Evolutionary conservation across 1,284 basidiomycete species (phyloP).

Genomic region (Exobasidium cylindrosporum): DNA sequence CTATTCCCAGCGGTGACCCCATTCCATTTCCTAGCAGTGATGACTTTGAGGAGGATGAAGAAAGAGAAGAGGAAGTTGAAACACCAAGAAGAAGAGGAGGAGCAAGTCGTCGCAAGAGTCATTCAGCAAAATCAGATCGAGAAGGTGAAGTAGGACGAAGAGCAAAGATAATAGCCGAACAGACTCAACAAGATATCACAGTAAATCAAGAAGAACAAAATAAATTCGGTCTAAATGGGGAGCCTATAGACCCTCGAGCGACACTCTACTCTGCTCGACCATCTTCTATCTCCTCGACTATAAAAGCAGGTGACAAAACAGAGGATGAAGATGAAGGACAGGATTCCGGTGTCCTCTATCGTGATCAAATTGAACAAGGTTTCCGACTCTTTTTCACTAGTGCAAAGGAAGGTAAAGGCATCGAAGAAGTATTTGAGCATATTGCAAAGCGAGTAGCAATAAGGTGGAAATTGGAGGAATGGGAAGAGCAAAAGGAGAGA

Average conservation of each 20-base stretch:
- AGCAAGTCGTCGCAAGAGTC: neutral
- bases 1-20: slow-evolving; percentile 16
- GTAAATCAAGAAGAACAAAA: neutral
- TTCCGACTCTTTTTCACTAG: slow-evolving; percentile 47
- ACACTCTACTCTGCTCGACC: slow-evolving; percentile 11
- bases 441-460: slow-evolving; percentile 27
- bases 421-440: slow-evolving; percentile 37
- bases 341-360: slow-evolving; percentile 4
- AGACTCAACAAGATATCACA: slow-evolving; percentile 21
- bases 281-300: slow-evolving; percentile 5
- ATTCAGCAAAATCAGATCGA: neutral
- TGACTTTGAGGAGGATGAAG: neutral
- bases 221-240: neutral
- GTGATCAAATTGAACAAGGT: slow-evolving; percentile 26
- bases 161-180: slow-evolving; percentile 19
- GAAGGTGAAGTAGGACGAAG: neutral
- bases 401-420: slow-evolving; percentile 29
- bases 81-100: neutral
- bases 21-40: slow-evolving; percentile 24
- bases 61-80: neutral
- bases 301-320: neutral
- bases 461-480: slow-evolving; percentile 17
- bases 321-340: slow-evolving; percentile 13
- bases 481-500: slow-evolving; percentile 1
- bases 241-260: neutral